Conservation (phyloP, 2,329 filamentous ascomycete species). For the Cladosporium sp. region DNA sequence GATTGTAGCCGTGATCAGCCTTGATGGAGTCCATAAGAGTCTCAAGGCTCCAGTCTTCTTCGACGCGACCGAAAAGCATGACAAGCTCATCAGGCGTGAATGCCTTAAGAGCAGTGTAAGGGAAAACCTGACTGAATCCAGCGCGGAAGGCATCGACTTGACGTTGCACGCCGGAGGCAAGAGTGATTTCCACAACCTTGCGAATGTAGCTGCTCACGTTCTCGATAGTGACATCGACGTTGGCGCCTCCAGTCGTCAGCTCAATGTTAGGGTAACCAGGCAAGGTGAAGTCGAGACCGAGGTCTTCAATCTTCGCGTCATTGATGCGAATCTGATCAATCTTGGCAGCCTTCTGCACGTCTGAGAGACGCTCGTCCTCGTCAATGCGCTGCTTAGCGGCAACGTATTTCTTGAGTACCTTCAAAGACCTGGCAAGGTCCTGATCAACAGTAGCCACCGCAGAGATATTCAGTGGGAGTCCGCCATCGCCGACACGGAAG, state of each 20-base stretch:
- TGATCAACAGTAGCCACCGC: slow-evolving; percentile 88
- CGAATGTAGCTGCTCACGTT: slow-evolving; percentile 91
- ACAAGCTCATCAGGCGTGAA: slow-evolving; percentile 96
- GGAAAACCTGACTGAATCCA: slow-evolving; percentile 95
- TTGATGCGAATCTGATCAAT: slow-evolving; percentile 72
- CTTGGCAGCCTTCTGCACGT: slow-evolving; percentile 70
- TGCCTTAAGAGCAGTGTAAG: slow-evolving; percentile 85
- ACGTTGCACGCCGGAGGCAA: slow-evolving; percentile 81
- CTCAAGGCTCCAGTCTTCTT: slow-evolving; percentile 97
- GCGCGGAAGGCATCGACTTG: slow-evolving; percentile 89
- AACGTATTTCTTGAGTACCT: slow-evolving; percentile 83
- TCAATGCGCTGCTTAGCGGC: slow-evolving; percentile 81
- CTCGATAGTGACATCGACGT: slow-evolving; percentile 77
- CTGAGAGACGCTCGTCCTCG: slow-evolving; percentile 65
- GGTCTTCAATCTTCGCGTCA: slow-evolving; percentile 77
- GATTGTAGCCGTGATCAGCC: slow-evolving; percentile 96
- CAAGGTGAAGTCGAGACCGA: slow-evolving; percentile 91
- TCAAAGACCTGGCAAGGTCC: slow-evolving; percentile 80
- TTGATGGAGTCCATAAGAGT: slow-evolving; percentile 98
- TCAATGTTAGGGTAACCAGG: slow-evolving; percentile 90
- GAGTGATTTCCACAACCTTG: slow-evolving; percentile 84
- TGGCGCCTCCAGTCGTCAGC: slow-evolving; percentile 71
- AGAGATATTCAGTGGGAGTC: slow-evolving; percentile 69
- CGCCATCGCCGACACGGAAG: slow-evolving; percentile 84
- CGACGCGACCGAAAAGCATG: slow-evolving; percentile 86